These are phyloP conservation scores for Boletus subcaerulescens DNA, from an alignment of 768 basidiomycete species.

Conservation along the genomic window DNA sequence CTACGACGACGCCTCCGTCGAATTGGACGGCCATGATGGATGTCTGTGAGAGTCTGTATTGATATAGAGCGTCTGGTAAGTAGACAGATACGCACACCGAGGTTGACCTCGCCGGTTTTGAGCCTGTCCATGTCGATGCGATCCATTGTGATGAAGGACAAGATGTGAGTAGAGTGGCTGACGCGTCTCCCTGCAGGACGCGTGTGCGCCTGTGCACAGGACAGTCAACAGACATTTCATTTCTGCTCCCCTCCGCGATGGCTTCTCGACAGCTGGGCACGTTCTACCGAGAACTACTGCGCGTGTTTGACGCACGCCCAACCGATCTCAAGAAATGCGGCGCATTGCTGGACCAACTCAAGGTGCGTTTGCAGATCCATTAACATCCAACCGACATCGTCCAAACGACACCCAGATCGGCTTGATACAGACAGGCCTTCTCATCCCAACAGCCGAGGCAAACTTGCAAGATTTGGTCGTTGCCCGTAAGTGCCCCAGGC, in stretches of 20 bases:
- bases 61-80: neutral
- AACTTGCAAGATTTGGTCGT: constrained; percentile 67
- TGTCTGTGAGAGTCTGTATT: constrained; percentile 52
- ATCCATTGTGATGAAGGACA: constrained; percentile 42
- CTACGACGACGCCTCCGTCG: constrained; percentile 90
- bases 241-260: constrained; percentile 35
- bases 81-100: constrained; percentile 65
- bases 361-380: constrained; percentile 43
- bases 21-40: constrained; percentile 99
- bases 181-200: constrained; percentile 51
- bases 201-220: constrained; percentile 19
- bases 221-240: too few relatives aligned
- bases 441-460: constrained; percentile 66
- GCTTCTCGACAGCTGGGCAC: constrained; percentile 50
- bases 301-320: constrained; percentile 61
- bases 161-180: constrained; percentile 28
- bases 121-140: constrained; percentile 81
- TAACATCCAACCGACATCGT: neutral
- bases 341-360: constrained; percentile 63
- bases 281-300: constrained; percentile 64
- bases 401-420: constrained; percentile 50
- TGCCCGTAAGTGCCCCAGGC: constrained; percentile 55
- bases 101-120: constrained; percentile 94
- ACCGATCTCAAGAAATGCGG: constrained; percentile 69
- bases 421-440: constrained; percentile 71